A percentile compares a stretch with the other conserved stretches of the same genome.
phyloP scores from a whole-genome alignment of 2,329 filamentous ascomycete genomes.

The Lecanoromycetidae sp. region DNA sequence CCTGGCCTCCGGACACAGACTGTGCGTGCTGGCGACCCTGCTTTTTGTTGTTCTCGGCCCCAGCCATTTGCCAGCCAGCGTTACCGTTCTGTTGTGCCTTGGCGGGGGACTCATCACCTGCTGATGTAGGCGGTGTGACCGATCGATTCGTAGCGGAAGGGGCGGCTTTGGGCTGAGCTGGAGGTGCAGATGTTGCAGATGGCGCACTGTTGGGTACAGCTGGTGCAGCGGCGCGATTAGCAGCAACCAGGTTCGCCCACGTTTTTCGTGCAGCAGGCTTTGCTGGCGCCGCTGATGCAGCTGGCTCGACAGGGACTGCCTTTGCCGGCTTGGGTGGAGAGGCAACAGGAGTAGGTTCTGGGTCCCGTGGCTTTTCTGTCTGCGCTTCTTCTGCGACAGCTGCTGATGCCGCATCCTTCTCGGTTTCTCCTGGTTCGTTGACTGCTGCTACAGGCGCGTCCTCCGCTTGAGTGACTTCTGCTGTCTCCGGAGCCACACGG shows the following conservation, averaged over 20 bases:
- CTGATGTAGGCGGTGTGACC: slow-evolving; percentile 27
- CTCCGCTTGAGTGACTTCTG: slow-evolving; percentile 28
- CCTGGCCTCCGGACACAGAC: slow-evolving; percentile 51
- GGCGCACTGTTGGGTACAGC: slow-evolving; percentile 25
- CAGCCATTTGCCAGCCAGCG: slow-evolving; percentile 68
- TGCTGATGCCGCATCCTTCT: slow-evolving; percentile 3
- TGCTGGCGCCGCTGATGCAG: slow-evolving; percentile 37
- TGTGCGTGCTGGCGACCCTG: slow-evolving; percentile 59
- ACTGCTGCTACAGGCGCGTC: slow-evolving; percentile 35
- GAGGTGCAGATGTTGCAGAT: slow-evolving; percentile 25
- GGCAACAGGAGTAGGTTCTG: slow-evolving; percentile 45
- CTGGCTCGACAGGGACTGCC: slow-evolving; percentile 47
- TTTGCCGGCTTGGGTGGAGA: slow-evolving; percentile 37
- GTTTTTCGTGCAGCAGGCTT: slow-evolving; percentile 39
- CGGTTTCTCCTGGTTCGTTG: slow-evolving; percentile 22
- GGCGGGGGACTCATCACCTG: slow-evolving; percentile 10
- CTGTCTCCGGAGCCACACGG: slow-evolving; percentile 24
- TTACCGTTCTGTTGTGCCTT: slow-evolving; percentile 32
- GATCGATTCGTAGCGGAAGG: slow-evolving; percentile 26
- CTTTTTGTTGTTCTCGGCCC: slow-evolving; percentile 65
- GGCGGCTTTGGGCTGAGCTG: slow-evolving; percentile 27
- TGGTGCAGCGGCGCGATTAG: slow-evolving; percentile 25
- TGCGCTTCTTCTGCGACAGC: slow-evolving; percentile 34
- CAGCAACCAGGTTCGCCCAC: slow-evolving; percentile 51
- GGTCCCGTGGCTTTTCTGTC: slow-evolving; percentile 54